Conservation (phyloP, 169 alveolate genomes). For the Eimeria praecox region DNA sequence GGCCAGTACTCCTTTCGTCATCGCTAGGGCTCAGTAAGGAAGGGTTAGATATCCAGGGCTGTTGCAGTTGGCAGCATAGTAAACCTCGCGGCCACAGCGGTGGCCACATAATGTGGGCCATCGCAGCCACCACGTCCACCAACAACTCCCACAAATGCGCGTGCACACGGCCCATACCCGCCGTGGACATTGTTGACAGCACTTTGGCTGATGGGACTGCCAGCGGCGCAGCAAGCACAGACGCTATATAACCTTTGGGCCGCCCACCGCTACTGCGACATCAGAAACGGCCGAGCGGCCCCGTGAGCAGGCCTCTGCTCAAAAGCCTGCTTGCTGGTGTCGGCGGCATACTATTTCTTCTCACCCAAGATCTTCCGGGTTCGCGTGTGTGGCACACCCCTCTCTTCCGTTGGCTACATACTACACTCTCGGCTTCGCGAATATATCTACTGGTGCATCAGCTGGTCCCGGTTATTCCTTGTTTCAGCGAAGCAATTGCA, state of each 20-base stretch:
- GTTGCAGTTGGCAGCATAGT: slow-evolving; percentile 69
- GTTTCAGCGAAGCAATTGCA: slow-evolving; percentile 65
- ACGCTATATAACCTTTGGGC: background rate
- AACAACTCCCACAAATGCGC: background rate
- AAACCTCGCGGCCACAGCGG: slow-evolving; percentile 56
- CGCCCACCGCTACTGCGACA: background rate
- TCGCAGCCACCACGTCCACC: slow-evolving; percentile 57
- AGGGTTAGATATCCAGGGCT: slow-evolving; percentile 64
- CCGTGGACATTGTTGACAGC: slow-evolving; percentile 28
- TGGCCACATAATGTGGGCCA: slow-evolving; percentile 40
- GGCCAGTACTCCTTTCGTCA: slow-evolving; percentile 36
- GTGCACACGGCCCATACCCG: slow-evolving; percentile 7
- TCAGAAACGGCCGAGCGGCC: background rate
- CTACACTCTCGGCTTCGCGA: background rate
- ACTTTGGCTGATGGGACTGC: background rate
- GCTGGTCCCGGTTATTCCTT: slow-evolving; percentile 77
- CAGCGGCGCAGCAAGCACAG: slow-evolving; percentile 48
- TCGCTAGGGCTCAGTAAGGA: slow-evolving; percentile 80
- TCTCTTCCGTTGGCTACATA: background rate
- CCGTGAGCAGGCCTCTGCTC: background rate
- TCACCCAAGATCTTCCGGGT: background rate
- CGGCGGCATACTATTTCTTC: background rate
- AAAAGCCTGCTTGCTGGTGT: background rate
- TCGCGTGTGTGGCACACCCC: background rate
- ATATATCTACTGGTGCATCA: slow-evolving; percentile 68